A percentile compares a stretch with the other conserved stretches of the same genome.
These are phyloP conservation scores for Penicillium turbatum DNA, from an alignment of 495 filamentous ascomycete genomes.

Conservation along the genomic window DNA sequence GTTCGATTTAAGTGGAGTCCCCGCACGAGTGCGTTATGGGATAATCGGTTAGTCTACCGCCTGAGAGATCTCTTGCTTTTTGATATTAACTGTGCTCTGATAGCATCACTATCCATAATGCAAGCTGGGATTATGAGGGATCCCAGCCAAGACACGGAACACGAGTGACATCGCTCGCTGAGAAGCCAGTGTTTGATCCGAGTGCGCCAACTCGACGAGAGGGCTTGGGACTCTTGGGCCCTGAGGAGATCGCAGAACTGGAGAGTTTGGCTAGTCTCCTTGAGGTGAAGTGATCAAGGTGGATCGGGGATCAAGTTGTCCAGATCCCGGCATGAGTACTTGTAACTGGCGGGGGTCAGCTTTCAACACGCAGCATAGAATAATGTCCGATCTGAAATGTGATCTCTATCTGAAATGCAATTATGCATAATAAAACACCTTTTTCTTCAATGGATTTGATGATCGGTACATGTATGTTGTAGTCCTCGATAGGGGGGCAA, in stretches of 20 bases:
- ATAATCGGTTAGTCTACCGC: slow-evolving; percentile 50
- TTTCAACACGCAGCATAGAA: not conserved
- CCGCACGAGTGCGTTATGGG: slow-evolving; percentile 58
- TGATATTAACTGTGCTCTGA: slow-evolving; percentile 8
- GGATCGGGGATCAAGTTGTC: not conserved
- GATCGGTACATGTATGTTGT: not conserved
- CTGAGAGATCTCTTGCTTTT: slow-evolving; percentile 46
- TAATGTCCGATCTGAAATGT: not conserved
- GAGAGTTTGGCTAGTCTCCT: not conserved
- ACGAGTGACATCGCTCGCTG: slow-evolving; percentile 62
- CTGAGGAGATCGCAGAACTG: not conserved
- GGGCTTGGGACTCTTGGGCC: slow-evolving; percentile 47
- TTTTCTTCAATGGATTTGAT: not conserved
- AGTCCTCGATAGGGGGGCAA: not conserved
- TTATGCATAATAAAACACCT: not conserved
- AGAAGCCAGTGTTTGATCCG: slow-evolving; percentile 61
- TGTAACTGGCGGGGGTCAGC: not conserved
- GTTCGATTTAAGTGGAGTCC: slow-evolving; percentile 63
- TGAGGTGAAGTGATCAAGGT: not conserved
- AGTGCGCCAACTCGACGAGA: slow-evolving; percentile 56
- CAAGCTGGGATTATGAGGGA: slow-evolving; percentile 64
- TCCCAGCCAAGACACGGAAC: slow-evolving; percentile 58
- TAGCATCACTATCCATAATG: slow-evolving; percentile 65
- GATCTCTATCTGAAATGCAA: not conserved
- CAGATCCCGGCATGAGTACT: not conserved